A percentile compares a stretch with the other conserved stretches of the same genome.
phyloP scores from a whole-genome alignment of 352 stramenopile genomes.

The Globisporangium canariense region DNA sequence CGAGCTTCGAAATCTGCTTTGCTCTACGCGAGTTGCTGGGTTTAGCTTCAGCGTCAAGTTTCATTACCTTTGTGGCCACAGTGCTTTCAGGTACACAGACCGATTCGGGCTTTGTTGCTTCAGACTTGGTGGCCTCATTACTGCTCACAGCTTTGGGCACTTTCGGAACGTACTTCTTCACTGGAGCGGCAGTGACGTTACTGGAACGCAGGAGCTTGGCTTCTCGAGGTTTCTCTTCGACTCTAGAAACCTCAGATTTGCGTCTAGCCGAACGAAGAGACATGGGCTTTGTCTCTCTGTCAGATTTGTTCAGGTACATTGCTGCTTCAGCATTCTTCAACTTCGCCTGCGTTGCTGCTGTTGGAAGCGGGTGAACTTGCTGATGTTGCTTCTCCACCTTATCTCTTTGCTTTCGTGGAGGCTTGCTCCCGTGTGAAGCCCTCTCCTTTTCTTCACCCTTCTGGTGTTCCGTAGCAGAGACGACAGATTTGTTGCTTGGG shows the following conservation, averaged over 20 bases:
- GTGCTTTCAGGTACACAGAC: background rate
- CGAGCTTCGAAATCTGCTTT: background rate
- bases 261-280: background rate
- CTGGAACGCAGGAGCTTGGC: background rate
- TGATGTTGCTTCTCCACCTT: background rate
- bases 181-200: background rate
- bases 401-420: background rate
- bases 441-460: background rate
- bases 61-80: background rate
- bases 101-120: background rate
- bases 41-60: background rate
- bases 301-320: background rate
- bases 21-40: background rate
- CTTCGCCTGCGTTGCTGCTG: background rate
- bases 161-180: slow-evolving; percentile 9
- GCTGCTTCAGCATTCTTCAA: background rate
- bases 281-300: background rate
- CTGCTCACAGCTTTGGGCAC: background rate
- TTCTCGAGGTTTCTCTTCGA: background rate
- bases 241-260: background rate
- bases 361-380: background rate
- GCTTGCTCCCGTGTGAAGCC: background rate
- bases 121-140: background rate
- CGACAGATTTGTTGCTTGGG: background rate
- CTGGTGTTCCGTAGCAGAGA: background rate